Evolutionary conservation across 1,284 basidiomycete genomes (phyloP), one percentile per base, ranked within the genome.

Genomic region (Omphalotus olearius): DNA sequence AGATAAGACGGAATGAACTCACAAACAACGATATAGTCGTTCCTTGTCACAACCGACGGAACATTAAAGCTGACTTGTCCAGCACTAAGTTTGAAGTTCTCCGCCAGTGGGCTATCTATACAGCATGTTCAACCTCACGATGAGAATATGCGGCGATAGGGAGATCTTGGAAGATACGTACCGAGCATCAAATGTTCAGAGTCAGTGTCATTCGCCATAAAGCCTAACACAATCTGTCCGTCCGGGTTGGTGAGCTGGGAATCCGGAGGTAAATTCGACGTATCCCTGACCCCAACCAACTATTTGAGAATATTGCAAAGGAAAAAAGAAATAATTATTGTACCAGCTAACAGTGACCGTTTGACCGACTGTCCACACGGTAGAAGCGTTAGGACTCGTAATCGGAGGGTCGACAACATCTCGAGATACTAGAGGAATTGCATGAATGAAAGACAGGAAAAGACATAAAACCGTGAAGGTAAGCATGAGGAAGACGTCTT

Each of bases 261-360:
- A 55, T 64, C 62, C 26, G 72, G 66, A n/a, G 82, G 79, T 20
- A 83, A 63, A 47, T 66, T 61, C 16, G 75, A 69, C 1, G 75
- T 74, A 54, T 75, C 74, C 83, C 82, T 84, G 50, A 11, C 43
- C 6, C 38, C 13, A 36, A 17, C 46, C 41, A 46, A 52, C 42
- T 28, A 58, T 55, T 16, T 46, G 50, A 53, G 47, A 49, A 14
- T 13, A 40, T 6, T 37, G 36, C 13, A 43, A 25, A 30, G 13
- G 17, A 10, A 16, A n/a, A 17, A 50, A 28, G 9, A 10, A 41
- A 1, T 25, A 57, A 45, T 6, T 17, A 6, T 57, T 76, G 45
- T 59, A 83, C 83, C 83, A 86, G 14, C 77, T 80, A 54, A 86
- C 82, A 2, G 68, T 76, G 54, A 78, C 69, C 2, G 60, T 69